Base-by-base conservation (phyloP, 2,329 filamentous ascomycete species). In the Sporothrix pallida region DNA sequence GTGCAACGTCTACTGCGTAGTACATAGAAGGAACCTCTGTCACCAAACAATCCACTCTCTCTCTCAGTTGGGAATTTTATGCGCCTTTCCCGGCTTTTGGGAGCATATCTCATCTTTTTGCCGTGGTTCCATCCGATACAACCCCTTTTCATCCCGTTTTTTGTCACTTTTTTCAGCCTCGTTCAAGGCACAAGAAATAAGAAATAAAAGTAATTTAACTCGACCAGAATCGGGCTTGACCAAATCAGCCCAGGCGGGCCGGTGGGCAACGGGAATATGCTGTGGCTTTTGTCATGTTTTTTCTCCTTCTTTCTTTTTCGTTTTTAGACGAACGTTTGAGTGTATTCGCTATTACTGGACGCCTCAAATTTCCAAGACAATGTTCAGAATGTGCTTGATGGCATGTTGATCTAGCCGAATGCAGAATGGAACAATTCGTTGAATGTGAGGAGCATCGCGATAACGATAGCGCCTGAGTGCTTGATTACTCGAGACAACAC, bases 141-240 rank as follows among this genome's bases (percentile, higher is more conserved):
- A 62, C 44, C 63, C 42, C 70, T 42, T 20, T 63, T 26, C 65
- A 31, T 56, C 2, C 26, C 50, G 6, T 44, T 31, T 60, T 12
- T 42, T 50, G 23, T 50, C 69, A 5, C 23, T 17, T 44, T 42
- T 71, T 63, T 71, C 70, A 71, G 70, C 70, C 70, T 71, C 70
- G 70, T 71, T 31, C 44, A 23, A 12, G 31, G 12, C 17, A 10
- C 4, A 67, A 20, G 46, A 26, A 15, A 26, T 13, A 8, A 13
- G 10, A 50, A 15, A 31, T 17, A 48, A 48, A 31, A 54, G 20
- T 26, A 58, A 58, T 46, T 46, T 15, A 70, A 58, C 52, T 70
- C 52, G 31, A 56, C 67, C 50, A 23, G n/a, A 65, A 26, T 48
- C 44, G 60, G 60, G 17, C 62, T 42, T 52, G 17, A 17, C 48